Base-by-base conservation (phyloP, 495 filamentous ascomycete genomes). In the Tricharina praecox region DNA sequence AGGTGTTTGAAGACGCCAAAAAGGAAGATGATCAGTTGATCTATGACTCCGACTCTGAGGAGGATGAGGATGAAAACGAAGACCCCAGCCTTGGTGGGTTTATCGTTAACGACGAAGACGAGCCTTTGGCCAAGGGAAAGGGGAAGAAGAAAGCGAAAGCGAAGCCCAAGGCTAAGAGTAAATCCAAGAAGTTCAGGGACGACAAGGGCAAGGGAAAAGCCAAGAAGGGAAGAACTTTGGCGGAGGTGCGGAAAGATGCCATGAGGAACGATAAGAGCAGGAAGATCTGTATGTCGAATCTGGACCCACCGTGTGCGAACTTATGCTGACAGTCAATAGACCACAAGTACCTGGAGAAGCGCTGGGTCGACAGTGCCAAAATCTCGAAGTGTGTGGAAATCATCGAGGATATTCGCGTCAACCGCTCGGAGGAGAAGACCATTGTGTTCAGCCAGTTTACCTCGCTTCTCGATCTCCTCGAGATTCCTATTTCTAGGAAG, bases 381-480 rank as follows among this genome's bases (percentile, higher is more conserved):
- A 76, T 88, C 32, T 74, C 77, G 13, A 79, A 83, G 59, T 75
- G 78, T 10, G 59, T 85, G 18, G 77, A 85, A 48, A 72, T 93
- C 25, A 67, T 93, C 11, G 55, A 67, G 15, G 54, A 55, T 0
- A 72, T 77, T 46, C 62, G 72, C 45, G 52, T 61, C 20, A 63
- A 63, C 9, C 66, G 68, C 36, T 43, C 53, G 8, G 62, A 59
- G 19, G 69, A 90, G 63, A 95, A 95, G 63, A 90, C 82, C 1
- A 86, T 97, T 36, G 73, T 96, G 50, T 96, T 96, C 64, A 85
- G 78, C 46, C 82, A 93, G 59, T 96, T 88, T 65, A 94, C 88
- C 3, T 81, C 83, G 0, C 70, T 95, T 13, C 75, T 96, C 3
- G 88, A 95, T 63, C 70, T 94, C n/a, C 73, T 95, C 5, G 85